phyloP scores from a whole-genome alignment of 495 filamentous ascomycete species.

The Physcia stellaris region DNA sequence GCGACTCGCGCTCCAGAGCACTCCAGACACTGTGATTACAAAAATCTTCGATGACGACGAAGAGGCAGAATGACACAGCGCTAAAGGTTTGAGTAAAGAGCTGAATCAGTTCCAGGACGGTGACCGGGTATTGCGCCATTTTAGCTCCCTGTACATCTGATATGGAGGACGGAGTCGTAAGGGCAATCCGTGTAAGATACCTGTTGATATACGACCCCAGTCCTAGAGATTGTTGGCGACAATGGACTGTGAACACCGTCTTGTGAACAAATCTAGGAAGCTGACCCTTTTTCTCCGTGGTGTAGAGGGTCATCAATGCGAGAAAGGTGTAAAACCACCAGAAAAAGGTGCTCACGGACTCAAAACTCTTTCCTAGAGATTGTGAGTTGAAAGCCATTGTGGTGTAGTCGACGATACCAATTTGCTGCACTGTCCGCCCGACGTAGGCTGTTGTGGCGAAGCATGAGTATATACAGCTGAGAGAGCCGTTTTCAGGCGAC shows the following conservation, averaged over 20 bases:
- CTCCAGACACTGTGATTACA: not conserved
- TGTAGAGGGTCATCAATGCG: slow-evolving; percentile 3
- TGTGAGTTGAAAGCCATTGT: not conserved
- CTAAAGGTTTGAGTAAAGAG: slow-evolving; percentile 1
- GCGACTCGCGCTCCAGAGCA: not conserved
- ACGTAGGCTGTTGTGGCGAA: slow-evolving; percentile 5
- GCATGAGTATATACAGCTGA: slow-evolving; percentile 6
- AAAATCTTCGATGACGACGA: not conserved
- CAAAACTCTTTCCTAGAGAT: no score
- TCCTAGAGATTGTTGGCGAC: not conserved
- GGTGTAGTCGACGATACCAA: not conserved
- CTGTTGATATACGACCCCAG: no score
- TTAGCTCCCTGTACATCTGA: not conserved
- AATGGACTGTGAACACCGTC: not conserved
- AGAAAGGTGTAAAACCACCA: slow-evolving; percentile 6
- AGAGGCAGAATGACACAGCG: not conserved
- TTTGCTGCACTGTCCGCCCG: slow-evolving; percentile 1
- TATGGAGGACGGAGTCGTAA: not conserved
- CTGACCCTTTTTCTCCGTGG: slow-evolving; percentile 1
- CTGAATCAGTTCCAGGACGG: slow-evolving; percentile 1
- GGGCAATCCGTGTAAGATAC: no score
- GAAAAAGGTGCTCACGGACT: not conserved
- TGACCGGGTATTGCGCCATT: not conserved
- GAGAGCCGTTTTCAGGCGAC: not conserved
- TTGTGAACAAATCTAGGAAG: slow-evolving; percentile 1